phyloP scores from a whole-genome alignment of 2,329 filamentous ascomycete species.

The Tolypocladium album region DNA sequence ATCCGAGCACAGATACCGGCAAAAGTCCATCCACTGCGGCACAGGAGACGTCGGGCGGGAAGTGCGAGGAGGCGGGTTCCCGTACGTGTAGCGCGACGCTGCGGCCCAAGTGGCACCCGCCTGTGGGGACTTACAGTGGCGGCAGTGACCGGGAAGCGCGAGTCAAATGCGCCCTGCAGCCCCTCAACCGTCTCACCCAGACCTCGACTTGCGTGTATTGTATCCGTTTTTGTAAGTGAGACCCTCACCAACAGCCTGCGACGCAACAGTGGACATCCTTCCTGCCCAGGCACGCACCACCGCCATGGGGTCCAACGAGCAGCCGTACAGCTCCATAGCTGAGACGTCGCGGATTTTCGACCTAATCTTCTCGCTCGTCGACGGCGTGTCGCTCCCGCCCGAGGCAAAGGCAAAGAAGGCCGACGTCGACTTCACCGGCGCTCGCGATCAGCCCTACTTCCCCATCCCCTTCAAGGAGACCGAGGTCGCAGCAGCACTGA shows the following conservation, averaged over 20 bases:
- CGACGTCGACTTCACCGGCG: constrained; percentile 21
- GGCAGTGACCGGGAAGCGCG: neutral
- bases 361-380: constrained; percentile 13
- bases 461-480: constrained; percentile 37
- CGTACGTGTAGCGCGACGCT: too few species aligned
- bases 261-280: neutral
- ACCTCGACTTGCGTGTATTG: neutral
- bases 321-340: constrained; percentile 12
- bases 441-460: constrained; percentile 28
- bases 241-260: neutral
- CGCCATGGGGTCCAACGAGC: constrained; percentile 1
- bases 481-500: constrained; percentile 30
- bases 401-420: constrained; percentile 12
- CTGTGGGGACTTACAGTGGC: neutral
- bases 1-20: neutral
- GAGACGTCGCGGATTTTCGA: constrained; percentile 15
- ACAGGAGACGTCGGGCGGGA: neutral
- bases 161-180: too few species aligned
- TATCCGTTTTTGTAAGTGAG: too few species aligned
- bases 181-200: neutral
- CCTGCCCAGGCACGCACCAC: neutral
- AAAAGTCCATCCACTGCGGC: neutral
- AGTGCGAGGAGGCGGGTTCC: too few species aligned
- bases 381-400: constrained; percentile 16
- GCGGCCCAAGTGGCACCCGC: neutral